Evolutionary conservation across 768 basidiomycete genomes (phyloP).

Genomic region (Chlorophyllum brunneum): DNA sequence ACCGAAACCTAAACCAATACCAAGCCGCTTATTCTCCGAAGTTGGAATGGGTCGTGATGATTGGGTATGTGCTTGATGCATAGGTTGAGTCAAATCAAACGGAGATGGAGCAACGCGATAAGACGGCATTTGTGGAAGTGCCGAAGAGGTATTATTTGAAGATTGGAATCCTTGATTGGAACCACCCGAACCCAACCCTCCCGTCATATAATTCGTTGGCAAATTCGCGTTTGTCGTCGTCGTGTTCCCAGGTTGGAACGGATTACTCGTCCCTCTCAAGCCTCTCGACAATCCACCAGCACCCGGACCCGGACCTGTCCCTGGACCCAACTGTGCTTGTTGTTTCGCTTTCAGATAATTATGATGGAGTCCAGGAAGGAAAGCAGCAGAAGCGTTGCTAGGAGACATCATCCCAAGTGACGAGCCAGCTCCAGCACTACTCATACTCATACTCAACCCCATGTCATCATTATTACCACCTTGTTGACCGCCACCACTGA

Average conservation of each 20-base stretch:
- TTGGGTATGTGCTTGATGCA: slow-evolving; percentile 26
- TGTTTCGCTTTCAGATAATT: slow-evolving; percentile 57
- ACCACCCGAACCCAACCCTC: slow-evolving; percentile 13
- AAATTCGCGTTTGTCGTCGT: slow-evolving; percentile 6
- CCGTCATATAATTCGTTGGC: slow-evolving; percentile 26
- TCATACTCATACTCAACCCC: slow-evolving; percentile 33
- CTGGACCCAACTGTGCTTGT: slow-evolving; percentile 24
- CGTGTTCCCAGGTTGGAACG: slow-evolving; percentile 23
- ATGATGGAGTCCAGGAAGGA: slow-evolving; percentile 68
- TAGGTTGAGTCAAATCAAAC: slow-evolving; percentile 42
- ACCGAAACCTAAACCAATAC: background rate
- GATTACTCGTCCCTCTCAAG: slow-evolving; percentile 29
- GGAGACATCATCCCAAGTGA: slow-evolving; percentile 47
- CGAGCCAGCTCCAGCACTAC: slow-evolving; percentile 23
- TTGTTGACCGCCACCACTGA: slow-evolving; percentile 11
- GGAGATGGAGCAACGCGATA: slow-evolving; percentile 40
- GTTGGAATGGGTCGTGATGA: slow-evolving; percentile 27
- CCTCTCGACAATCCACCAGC: slow-evolving; percentile 27
- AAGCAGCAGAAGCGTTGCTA: slow-evolving; percentile 80
- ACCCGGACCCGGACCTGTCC: slow-evolving; percentile 16
- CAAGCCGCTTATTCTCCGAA: slow-evolving; percentile 3
- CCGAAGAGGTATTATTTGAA: slow-evolving; percentile 30
- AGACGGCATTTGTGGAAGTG: slow-evolving; percentile 29
- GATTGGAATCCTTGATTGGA: slow-evolving; percentile 23
- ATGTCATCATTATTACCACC: slow-evolving; percentile 25